Conservation (phyloP, 2,329 filamentous ascomycete genomes). For the Beauveria sp. region DNA sequence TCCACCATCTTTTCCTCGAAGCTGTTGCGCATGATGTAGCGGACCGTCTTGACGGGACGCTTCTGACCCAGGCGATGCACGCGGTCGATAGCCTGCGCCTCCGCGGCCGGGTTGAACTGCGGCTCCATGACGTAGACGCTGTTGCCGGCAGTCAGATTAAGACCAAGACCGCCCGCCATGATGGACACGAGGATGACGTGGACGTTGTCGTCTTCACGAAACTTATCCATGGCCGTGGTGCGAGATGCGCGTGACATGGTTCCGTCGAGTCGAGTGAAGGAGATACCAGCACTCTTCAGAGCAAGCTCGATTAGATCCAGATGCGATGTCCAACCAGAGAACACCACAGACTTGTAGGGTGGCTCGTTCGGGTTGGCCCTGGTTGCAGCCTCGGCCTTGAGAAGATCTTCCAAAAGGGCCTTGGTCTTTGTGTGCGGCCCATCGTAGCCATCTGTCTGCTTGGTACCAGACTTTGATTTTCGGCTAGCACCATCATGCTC, state of each 20-base stretch:
- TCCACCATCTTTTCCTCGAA: conserved; percentile 93
- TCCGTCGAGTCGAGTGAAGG: conserved; percentile 78
- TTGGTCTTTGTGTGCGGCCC: conserved; percentile 90
- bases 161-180: conserved; percentile 81
- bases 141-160: conserved; percentile 81
- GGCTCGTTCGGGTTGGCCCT: conserved; percentile 53
- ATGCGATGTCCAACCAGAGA: conserved; percentile 93
- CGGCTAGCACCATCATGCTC: conserved; percentile 45
- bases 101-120: conserved; percentile 91
- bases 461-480: conserved; percentile 29
- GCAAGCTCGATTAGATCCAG: conserved; percentile 87
- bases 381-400: conserved; percentile 56
- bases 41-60: conserved; percentile 75
- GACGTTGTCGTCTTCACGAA: conserved; percentile 63
- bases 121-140: conserved; percentile 97
- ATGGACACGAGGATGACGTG: conserved; percentile 87
- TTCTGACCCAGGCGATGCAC: conserved; percentile 88
- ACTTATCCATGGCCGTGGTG: conserved; percentile 65
- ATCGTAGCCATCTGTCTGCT: conserved; percentile 62
- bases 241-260: conserved; percentile 74
- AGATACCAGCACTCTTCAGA: conserved; percentile 58
- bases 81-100: conserved; percentile 89
- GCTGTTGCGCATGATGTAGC: conserved; percentile 83
- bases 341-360: conserved; percentile 88
- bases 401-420: conserved; percentile 68